Evolutionary conservation across 2,329 filamentous ascomycete genomes (phyloP).

Genomic region (Furcasterigmium furcatum): DNA sequence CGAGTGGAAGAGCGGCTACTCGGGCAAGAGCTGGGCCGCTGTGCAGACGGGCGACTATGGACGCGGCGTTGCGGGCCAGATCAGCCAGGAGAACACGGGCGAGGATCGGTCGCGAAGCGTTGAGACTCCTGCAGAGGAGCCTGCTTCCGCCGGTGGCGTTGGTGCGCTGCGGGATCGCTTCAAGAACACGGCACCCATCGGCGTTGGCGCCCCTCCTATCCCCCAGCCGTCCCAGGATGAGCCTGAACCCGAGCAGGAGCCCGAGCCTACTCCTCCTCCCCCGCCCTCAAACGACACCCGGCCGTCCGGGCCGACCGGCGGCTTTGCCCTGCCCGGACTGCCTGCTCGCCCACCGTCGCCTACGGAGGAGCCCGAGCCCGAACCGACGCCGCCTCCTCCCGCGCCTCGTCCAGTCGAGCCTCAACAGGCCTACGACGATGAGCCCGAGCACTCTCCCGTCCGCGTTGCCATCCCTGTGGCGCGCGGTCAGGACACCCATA

Average conservation of each 20-base stretch:
- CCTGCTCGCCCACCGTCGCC: conserved; percentile 56
- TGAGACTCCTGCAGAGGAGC: conserved; percentile 22
- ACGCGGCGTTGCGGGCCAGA: conserved; percentile 50
- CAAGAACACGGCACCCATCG: conserved; percentile 71
- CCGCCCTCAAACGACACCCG: conserved; percentile 61
- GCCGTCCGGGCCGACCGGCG: conserved; percentile 54
- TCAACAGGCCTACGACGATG: conserved; percentile 22
- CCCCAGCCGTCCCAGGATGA: conserved; percentile 1
- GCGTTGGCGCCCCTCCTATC: conserved; percentile 29
- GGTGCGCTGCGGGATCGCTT: conserved; percentile 79
- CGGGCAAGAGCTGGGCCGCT: conserved; percentile 84
- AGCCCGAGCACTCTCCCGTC: conserved; percentile 69
- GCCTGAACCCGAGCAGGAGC: conserved; percentile 23
- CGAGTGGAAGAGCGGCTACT: conserved; percentile 90
- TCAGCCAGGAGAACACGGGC: conserved; percentile 62
- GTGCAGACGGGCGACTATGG: conserved; percentile 74
- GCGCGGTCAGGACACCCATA: conserved; percentile 51
- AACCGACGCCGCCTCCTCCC: conserved; percentile 32
- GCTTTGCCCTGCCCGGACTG: conserved; percentile 76
- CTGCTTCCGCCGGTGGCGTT: conserved; percentile 58
- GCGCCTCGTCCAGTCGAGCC: conserved; percentile 3
- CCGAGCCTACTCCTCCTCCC: conserved; percentile 48
- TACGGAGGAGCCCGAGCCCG: conserved; percentile 54
- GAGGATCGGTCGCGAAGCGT: conserved; percentile 36
- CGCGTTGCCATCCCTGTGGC: conserved; percentile 83